Conservation (phyloP, 164 flowering plant genomes). For the Aristolochia fimbriata region DNA sequence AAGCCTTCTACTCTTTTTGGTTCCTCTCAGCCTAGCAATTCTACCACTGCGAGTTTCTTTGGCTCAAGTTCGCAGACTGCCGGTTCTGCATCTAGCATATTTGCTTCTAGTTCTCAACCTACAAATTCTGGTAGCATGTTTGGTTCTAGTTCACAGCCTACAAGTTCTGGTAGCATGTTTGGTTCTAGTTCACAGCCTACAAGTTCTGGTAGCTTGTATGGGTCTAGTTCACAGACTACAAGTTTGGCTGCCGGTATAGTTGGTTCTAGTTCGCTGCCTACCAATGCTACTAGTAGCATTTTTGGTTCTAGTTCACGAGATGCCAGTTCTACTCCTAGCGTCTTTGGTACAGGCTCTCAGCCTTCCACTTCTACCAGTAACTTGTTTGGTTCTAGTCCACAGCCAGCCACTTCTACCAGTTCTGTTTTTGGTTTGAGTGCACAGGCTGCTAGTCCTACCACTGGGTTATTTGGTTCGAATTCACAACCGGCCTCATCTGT, state of each 20-base stretch:
- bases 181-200: not conserved
- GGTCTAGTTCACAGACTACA: not conserved
- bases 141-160: not conserved
- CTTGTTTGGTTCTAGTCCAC: not conserved
- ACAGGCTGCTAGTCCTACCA: constrained; percentile 2
- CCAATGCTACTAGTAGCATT: not conserved
- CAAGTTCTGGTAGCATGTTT: not conserved
- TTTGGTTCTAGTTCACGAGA: not conserved
- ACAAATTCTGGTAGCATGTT: not conserved
- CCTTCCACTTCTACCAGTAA: not conserved
- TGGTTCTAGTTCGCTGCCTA: not conserved
- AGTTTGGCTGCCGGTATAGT: not conserved
- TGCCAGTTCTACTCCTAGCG: not conserved
- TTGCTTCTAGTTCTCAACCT: not conserved
- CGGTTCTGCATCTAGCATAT: not conserved
- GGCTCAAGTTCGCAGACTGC: not conserved
- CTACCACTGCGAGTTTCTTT: too few species aligned
- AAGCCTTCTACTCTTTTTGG: too few species aligned
- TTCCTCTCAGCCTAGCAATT: too few species aligned
- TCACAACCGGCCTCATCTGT: constrained; percentile 7
- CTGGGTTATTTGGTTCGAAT: constrained; percentile 4
- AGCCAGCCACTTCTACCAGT: not conserved
- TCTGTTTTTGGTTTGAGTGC: constrained; percentile 5
- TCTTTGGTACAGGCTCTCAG: not conserved
- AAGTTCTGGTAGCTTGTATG: not conserved